Evolutionary conservation across 331 rosid species (phyloP).

Genomic region (Cydonia oblonga): DNA sequence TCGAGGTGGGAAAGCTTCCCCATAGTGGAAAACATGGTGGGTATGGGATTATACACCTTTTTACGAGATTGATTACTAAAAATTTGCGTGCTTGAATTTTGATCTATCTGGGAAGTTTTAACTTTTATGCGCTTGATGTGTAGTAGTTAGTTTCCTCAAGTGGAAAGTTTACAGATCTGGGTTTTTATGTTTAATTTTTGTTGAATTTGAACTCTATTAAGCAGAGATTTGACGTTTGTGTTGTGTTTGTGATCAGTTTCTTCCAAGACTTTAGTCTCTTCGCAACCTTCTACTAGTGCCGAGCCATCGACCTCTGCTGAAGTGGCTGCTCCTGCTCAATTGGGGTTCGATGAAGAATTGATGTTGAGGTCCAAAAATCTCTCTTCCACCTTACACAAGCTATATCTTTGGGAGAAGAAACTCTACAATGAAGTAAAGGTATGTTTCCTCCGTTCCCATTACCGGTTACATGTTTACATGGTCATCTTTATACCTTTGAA

Average conservation of each 20-base stretch:
- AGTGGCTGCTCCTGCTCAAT: constrained; percentile 22
- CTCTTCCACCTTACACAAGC: constrained; percentile 75
- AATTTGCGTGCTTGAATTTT: constrained; percentile 1
- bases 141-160: neutral
- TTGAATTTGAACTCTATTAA: constrained; percentile 1
- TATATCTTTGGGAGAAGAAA: constrained; percentile 95
- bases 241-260: constrained; percentile 37
- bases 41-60: constrained; percentile 16
- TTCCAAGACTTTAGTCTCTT: constrained; percentile 55
- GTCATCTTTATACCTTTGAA: neutral
- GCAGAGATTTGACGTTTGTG: constrained; percentile 9
- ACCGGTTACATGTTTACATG: neutral
- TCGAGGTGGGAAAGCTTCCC: constrained; percentile 75
- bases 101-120: constrained; percentile 7
- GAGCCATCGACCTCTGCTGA: constrained; percentile 37
- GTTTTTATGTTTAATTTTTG: neutral
- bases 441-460: constrained; percentile 4
- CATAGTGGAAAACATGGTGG: constrained; percentile 47
- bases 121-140: neutral
- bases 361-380: constrained; percentile 46
- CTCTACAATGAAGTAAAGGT: constrained; percentile 88
- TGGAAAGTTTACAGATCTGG: neutral
- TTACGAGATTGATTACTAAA: neutral
- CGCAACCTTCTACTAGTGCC: constrained; percentile 50
- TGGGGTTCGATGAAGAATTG: constrained; percentile 38